Evolutionary conservation across 179 eudicot species (phyloP), one percentile per base, ranked within the genome.

Genomic region (Camellia oleifera): DNA sequence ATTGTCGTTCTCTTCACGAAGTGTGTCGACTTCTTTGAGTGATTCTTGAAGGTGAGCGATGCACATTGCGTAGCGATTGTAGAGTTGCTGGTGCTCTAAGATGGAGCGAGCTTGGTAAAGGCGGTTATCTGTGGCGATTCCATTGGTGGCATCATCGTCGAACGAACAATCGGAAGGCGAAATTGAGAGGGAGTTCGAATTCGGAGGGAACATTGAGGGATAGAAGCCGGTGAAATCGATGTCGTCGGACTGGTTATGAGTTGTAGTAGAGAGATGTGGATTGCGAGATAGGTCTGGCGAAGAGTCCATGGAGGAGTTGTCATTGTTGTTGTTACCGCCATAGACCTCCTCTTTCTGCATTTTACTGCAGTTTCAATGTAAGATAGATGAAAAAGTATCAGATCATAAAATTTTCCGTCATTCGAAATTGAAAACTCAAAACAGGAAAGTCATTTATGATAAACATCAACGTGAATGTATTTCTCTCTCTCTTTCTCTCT

Each of bases 51-150:
- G 88, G 58, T 86, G 93, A 26, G 92, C 77, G 69, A 90, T 77
- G 14, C 90, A 90, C 66, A 85, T 46, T 7, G 77, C 81, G 81
- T 93, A 89, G 69, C 91, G 88, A 74, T 85, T 87, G 56, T 89
- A 86, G 71, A 94, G 93, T 53, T 92, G 92, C 82, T 90, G 92
- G 79, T 85, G 87, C 84, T 92, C 92, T 1, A 89, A 86, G 67
- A 86, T 73, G 77, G 81, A 84, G 70, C 90, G 84, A 2, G 92
- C 89, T 11, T 87, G 86, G 58, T 83, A 83, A 77, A 87, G 89
- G 46, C 87, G 81, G 78, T 82, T 74, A n/a, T 82, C 89, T 18
- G 87, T 80, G 18, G 76, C 79, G 32, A 72, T 3, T 1, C 72
- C 61, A 0, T 83, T 69, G 26, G 57, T 56, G 60, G 11, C 58